These are phyloP conservation scores for Termitomyces sp. DNA, from an alignment of 768 basidiomycete genomes.

Conservation along the genomic window DNA sequence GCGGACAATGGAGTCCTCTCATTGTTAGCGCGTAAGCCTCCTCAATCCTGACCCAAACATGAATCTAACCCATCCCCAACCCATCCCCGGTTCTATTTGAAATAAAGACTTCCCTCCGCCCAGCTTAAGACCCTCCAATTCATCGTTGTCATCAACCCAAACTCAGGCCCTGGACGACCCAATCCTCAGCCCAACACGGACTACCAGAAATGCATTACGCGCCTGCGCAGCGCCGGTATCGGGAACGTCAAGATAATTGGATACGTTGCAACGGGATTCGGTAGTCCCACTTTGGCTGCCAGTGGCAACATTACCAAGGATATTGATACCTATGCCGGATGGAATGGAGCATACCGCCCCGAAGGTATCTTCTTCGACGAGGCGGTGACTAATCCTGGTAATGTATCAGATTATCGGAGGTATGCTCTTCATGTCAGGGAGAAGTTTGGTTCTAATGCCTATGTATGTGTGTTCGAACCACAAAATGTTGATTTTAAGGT, in stretches of 20 bases:
- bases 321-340: slow-evolving; percentile 26
- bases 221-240: slow-evolving; percentile 10
- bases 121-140: too few species aligned
- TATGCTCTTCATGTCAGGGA: slow-evolving; percentile 17
- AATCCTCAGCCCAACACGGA: slow-evolving; percentile 24
- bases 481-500: too few species aligned
- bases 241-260: slow-evolving; percentile 27
- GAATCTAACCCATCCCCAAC: neutral
- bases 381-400: slow-evolving; percentile 12
- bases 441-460: slow-evolving; percentile 12
- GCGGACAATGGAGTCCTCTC: slow-evolving; percentile 23
- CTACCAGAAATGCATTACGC: slow-evolving; percentile 27
- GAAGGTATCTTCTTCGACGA: slow-evolving; percentile 38
- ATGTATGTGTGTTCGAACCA: slow-evolving; percentile 5
- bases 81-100: too few species aligned
- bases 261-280: slow-evolving; percentile 26
- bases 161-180: slow-evolving; percentile 24
- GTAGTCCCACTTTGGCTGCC: slow-evolving; percentile 12
- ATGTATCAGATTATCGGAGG: slow-evolving; percentile 20
- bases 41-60: neutral
- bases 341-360: slow-evolving; percentile 24
- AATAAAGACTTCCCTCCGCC: slow-evolving; percentile 23
- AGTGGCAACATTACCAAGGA: slow-evolving; percentile 23
- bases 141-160: slow-evolving; percentile 29
- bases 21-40: slow-evolving; percentile 19